Evolutionary conservation across 768 basidiomycete species (phyloP), one percentile per base, ranked within the genome.

Genomic region (Amyloporia xantha): DNA sequence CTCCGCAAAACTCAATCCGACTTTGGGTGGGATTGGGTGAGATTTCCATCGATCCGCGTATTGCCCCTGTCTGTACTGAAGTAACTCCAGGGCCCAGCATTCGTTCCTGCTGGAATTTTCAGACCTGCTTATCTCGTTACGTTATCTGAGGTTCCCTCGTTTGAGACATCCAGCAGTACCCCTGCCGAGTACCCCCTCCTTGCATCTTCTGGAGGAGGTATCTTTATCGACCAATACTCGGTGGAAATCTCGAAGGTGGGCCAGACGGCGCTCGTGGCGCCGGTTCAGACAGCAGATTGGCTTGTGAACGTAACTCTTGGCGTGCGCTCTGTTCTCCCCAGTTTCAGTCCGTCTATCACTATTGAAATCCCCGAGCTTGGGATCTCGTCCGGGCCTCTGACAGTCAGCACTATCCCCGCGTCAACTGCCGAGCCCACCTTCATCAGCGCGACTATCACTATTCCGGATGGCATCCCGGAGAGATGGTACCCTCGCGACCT

Each of bases 11-110:
- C 70, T 2, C 65, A 71, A 27, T 72, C 70, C 2, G 78, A 82
- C 56, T 81, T 79, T 51, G 79, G 80, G 1, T 82, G 78, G 78
- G 78, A 81, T 60, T 81, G 77, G 78, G 75, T 78, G 49, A 21
- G 60, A 48, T 3, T 17, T 21, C 4, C n/a, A n/a, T 1, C 11
- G 0, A 6, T 36, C 5, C 12, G 6, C 17, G 15, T n/a, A 19
- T 0, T 19, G n/a, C 2, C 7, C 15, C 2, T 35, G 33, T n/a
- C 33, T 35, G n/a, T n/a, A 30, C 26, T 25, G 21, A 12, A 25
- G 13, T 19, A 3, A 15, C 33, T 20, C 2, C 37, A 77, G 78
- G 77, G 74, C 15, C 78, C 77, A 33, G 79, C 77, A 0, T 81
- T 80, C 52, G 70, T 78, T 1, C 79, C 80, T 0, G 68, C 67